Conservation (phyloP, 345 rosid species). For the Aquilaria malaccensis region DNA sequence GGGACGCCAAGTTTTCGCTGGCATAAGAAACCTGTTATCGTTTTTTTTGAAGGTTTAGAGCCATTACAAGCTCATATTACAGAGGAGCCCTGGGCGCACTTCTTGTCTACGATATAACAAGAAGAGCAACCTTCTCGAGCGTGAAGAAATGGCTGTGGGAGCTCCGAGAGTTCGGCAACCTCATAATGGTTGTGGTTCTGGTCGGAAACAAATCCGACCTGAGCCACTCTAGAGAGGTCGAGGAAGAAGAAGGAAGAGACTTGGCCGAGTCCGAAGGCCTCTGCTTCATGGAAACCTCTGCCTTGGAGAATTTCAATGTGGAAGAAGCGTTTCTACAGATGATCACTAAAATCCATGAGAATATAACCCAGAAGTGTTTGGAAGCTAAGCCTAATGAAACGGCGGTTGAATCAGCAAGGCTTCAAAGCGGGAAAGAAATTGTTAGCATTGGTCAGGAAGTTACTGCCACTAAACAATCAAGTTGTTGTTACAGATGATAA, state of each 20-base stretch:
- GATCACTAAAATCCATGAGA: slow-evolving; percentile 49
- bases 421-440: slow-evolving; percentile 48
- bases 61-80: slow-evolving; percentile 85
- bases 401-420: slow-evolving; percentile 5
- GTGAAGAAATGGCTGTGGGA: slow-evolving; percentile 62
- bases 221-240: slow-evolving; percentile 38
- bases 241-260: slow-evolving; percentile 47
- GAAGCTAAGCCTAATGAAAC: slow-evolving; percentile 40
- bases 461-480: slow-evolving; percentile 52
- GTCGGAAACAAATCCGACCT: slow-evolving; percentile 75
- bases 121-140: slow-evolving; percentile 47
- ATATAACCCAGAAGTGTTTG: slow-evolving; percentile 37
- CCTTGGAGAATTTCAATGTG: slow-evolving; percentile 59
- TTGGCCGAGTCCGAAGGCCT: slow-evolving; percentile 56
- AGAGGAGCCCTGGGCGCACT: slow-evolving; percentile 81
- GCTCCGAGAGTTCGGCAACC: slow-evolving; percentile 43
- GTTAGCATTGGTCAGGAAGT: slow-evolving; percentile 47
- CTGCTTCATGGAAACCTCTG: slow-evolving; percentile 78
- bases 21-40: no score
- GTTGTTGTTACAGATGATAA: slow-evolving; percentile 40
- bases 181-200: slow-evolving; percentile 59
- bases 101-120: slow-evolving; percentile 68
- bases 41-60: slow-evolving; percentile 51
- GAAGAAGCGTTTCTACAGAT: slow-evolving; percentile 65
- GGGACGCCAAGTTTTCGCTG: no score